phyloP scores from a whole-genome alignment of 2,329 filamentous ascomycete species.

The Claviceps arundinis region DNA sequence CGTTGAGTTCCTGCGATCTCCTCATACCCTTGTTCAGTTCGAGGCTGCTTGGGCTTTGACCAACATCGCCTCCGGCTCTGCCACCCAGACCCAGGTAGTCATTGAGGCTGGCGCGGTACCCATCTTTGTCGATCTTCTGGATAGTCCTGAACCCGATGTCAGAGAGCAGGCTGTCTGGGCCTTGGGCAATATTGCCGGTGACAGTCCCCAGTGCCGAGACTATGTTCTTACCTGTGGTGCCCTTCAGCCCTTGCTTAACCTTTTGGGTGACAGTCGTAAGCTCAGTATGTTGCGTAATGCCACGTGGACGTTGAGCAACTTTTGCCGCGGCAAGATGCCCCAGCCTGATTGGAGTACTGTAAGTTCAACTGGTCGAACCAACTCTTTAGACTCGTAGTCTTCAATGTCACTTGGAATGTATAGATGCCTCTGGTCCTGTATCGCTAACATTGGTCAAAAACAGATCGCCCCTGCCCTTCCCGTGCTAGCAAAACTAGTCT shows the following conservation, averaged over 20 bases:
- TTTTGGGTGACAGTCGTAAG: constrained; percentile 95
- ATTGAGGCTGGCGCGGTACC: constrained; percentile 97
- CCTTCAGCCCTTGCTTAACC: constrained; percentile 73
- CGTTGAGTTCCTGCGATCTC: constrained; percentile 94
- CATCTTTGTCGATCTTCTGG: constrained; percentile 93
- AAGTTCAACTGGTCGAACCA: constrained; percentile 23
- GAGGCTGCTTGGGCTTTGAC: constrained; percentile 98
- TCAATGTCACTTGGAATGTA: no score
- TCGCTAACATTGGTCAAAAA: background rate
- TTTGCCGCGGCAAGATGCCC: constrained; percentile 97
- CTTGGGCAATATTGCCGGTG: constrained; percentile 94
- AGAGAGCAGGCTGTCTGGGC: constrained; percentile 98
- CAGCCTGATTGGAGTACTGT: constrained; percentile 97
- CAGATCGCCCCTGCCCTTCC: constrained; percentile 91
- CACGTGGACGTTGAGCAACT: constrained; percentile 98
- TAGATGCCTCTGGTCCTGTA: no score
- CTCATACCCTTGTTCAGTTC: constrained; percentile 96
- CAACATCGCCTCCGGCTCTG: constrained; percentile 97
- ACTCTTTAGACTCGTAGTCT: background rate
- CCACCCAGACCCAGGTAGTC: constrained; percentile 94
- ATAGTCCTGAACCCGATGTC: constrained; percentile 93
- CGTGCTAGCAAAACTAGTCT: constrained; percentile 91
- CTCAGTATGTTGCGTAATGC: constrained; percentile 98
- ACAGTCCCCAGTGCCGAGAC: constrained; percentile 93
- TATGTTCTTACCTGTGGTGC: constrained; percentile 89